Percentiles rank a stretch among this genome's conserved stretches.
Conservation (phyloP, 2,329 filamentous ascomycete species). For the Cercospora beticola region DNA sequence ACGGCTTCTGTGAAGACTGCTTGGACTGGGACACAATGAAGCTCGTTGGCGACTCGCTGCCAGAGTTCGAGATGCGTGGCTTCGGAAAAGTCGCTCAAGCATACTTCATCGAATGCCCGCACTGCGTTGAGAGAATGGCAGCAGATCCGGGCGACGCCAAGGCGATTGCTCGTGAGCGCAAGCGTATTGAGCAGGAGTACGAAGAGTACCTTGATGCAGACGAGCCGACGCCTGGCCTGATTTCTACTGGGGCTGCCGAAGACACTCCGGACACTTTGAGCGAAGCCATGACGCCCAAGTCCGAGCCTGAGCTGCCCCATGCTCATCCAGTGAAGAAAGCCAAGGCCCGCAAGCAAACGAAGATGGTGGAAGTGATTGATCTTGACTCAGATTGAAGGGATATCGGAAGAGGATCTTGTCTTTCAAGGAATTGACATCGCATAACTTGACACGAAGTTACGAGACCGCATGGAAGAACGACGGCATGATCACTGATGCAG, state of each 20-base stretch:
- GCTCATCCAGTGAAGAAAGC: background rate
- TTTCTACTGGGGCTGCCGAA: background rate
- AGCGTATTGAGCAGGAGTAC: conserved; percentile 18
- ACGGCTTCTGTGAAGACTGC: conserved; percentile 60
- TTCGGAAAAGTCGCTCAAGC: conserved; percentile 46
- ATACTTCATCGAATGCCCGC: conserved; percentile 55
- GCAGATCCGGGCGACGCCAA: conserved; percentile 28
- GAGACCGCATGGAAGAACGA: background rate
- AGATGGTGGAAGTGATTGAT: conserved; percentile 7
- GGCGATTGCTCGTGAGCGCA: conserved; percentile 16
- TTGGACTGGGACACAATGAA: conserved; percentile 53
- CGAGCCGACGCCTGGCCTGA: background rate
- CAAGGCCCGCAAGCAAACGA: conserved; percentile 6
- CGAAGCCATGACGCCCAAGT: conserved; percentile 26
- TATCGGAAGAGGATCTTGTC: background rate
- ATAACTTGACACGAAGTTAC: background rate
- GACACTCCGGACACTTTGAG: conserved; percentile 25
- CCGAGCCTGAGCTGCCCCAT: conserved; percentile 10
- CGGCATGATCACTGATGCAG: background rate
- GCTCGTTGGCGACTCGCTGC: conserved; percentile 53
- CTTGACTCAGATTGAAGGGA: conserved; percentile 2
- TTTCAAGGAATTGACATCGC: background rate
- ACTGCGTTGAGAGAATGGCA: conserved; percentile 44
- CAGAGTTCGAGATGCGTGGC: conserved; percentile 54
- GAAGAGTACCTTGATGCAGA: conserved; percentile 6